Evolutionary conservation across 176 grass and related monocot genomes (phyloP).

Genomic region (Musa beccarii): DNA sequence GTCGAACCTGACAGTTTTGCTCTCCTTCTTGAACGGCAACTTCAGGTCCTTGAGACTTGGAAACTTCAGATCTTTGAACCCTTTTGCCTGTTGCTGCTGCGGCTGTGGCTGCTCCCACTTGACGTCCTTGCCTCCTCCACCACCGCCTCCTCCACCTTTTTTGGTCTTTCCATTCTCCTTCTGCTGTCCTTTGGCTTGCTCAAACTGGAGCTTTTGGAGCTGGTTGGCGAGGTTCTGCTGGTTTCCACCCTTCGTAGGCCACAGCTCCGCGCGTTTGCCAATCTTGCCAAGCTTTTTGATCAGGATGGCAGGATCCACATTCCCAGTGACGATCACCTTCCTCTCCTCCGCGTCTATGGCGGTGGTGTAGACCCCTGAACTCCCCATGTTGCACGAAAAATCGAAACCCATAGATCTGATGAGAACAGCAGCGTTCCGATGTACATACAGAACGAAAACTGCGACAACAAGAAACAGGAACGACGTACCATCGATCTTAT

Average conservation of each 20-base stretch:
- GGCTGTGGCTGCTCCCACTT: conserved; percentile 1
- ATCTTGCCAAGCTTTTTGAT: conserved; percentile 80
- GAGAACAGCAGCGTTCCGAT: too few relatives aligned
- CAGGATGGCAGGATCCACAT: conserved; percentile 63
- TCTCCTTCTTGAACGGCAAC: conserved; percentile 5
- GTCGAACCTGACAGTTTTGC: background rate
- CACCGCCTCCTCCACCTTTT: background rate
- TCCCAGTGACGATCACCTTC: conserved; percentile 61
- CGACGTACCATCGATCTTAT: conserved; percentile 29
- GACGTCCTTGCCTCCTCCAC: background rate
- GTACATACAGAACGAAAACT: background rate
- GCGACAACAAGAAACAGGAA: background rate
- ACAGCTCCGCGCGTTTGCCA: conserved; percentile 70
- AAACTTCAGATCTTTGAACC: conserved; percentile 21
- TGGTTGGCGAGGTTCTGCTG: conserved; percentile 31
- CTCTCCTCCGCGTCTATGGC: conserved; percentile 58
- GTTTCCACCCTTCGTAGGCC: conserved; percentile 42
- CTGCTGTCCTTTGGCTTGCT: conserved; percentile 3
- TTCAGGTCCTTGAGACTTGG: conserved; percentile 18
- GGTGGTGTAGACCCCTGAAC: conserved; percentile 61
- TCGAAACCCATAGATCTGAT: too few relatives aligned
- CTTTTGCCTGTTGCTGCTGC: conserved; percentile 13
- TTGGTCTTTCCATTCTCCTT: background rate
- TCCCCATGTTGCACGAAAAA: too few relatives aligned
- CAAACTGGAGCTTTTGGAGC: conserved; percentile 44